Base-by-base conservation (phyloP, 2,329 filamentous ascomycete species). In the Penicillium sp. region DNA sequence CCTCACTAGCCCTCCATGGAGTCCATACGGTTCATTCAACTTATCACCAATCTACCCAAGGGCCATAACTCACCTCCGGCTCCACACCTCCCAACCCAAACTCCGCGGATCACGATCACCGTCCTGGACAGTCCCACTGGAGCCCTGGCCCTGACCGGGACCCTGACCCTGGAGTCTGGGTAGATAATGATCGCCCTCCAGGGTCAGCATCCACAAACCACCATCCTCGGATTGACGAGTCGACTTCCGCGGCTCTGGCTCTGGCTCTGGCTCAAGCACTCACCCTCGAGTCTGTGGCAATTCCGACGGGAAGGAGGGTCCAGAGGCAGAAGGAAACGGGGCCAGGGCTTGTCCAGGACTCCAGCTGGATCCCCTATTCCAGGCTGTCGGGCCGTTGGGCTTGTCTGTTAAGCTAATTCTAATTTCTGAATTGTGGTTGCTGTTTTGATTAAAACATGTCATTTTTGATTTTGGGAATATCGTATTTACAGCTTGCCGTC, bases 231-330 rank as follows among this genome's bases (percentile, higher is more conserved):
- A 25, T 25, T 25, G 41, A 31, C 28, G 15, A 31, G 22, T 60
- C 45, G 59, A 61, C 55, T 59, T 14, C 42, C 51, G 41, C 43
- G 45, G 34, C 25, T 42, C 37, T 17, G 3, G 53, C 1, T 25
- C 22, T 28, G 20, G 47, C 17, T 25, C 22, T n/a, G 20, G 37
- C 45, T 55, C 59, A 31, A 31, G 28, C 28, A 8, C 28, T 31
- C 5, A 31, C 28, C 7, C 28, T 31, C 2, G 58, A 58, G 62
- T 66, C 60, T 62, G 49, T 62, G 53, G 52, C 58, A 54, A 67
- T 65, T 65, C 57, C 50, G 60, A 57, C 60, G 58, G 58, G 31
- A 54, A 55, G 59, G 52, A 5, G 7, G 28, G 28, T 8, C 28
- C 5, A 2, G 28, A 31, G 25, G 25, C 25, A 25, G 25, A 25